phyloP scores from a whole-genome alignment of 1,284 basidiomycete species.

The Sporisorium graminicola region DNA sequence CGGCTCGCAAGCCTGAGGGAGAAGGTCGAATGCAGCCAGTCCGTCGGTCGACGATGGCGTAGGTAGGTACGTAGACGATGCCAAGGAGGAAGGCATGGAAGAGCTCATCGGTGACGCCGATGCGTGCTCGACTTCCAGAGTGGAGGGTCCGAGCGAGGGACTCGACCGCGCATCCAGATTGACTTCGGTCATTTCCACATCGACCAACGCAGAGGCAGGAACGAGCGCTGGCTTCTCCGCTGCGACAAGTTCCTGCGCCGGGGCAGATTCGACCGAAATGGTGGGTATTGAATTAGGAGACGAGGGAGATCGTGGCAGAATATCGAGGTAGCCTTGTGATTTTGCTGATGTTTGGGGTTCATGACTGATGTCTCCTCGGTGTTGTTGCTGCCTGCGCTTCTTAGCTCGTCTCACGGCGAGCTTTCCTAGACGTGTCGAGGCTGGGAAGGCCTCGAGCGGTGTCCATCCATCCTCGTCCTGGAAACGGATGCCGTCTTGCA shows the following conservation, averaged over 20 bases:
- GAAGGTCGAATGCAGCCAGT: neutral
- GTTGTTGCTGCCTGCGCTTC: constrained; percentile 15
- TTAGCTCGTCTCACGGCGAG: constrained; percentile 33
- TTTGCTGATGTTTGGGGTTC: neutral
- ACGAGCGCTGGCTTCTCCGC: neutral
- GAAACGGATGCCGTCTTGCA: constrained; percentile 44
- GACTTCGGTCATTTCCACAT: constrained; percentile 23
- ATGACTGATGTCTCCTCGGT: neutral
- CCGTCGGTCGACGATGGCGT: constrained; percentile 7
- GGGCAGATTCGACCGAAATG: constrained; percentile 12
- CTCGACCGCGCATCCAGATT: neutral
- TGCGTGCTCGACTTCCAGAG: neutral
- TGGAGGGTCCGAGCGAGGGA: neutral
- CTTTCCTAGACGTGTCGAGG: constrained; percentile 35
- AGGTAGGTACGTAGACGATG: constrained; percentile 1
- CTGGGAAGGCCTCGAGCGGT: constrained; percentile 50
- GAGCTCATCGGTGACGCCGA: neutral
- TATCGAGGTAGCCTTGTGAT: neutral
- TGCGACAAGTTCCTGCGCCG: neutral
- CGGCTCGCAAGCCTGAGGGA: neutral
- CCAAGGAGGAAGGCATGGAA: neutral
- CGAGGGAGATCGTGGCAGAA: neutral
- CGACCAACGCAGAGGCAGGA: neutral
- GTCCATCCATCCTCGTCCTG: constrained; percentile 55
- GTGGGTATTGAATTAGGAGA: constrained; percentile 1